Evolutionary conservation across 202 grass and related monocot genomes (phyloP).

Genomic region (Carex arenaria): DNA sequence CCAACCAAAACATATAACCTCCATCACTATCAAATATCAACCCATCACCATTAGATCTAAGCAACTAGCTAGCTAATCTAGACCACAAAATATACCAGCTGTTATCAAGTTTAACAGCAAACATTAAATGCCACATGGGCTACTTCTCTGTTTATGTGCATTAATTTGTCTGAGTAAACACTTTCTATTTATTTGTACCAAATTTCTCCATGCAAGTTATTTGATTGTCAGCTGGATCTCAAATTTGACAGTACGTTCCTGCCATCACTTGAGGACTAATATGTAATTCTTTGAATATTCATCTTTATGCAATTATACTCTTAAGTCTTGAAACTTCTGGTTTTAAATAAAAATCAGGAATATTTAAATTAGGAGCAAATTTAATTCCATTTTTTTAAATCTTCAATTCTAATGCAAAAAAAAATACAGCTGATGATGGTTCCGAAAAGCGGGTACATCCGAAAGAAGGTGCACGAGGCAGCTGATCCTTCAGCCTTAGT

Average conservation of each 20-base stretch:
- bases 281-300: not conserved
- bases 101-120: no score
- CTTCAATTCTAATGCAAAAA: not conserved
- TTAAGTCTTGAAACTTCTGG: not conserved
- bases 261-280: not conserved
- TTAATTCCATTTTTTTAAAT: not conserved
- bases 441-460: constrained; percentile 66
- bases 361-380: not conserved
- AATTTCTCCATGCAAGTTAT: not conserved
- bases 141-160: not conserved
- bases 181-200: not conserved
- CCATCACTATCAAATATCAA: no score
- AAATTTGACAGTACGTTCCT: not conserved
- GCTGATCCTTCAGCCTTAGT: not conserved
- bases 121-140: no score
- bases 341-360: not conserved
- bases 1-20: no score
- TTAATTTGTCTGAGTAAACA: not conserved
- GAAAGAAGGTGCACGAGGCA: constrained; percentile 33
- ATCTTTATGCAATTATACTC: not conserved
- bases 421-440: constrained; percentile 50
- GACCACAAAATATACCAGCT: no score
- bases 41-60: no score
- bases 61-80: no score
- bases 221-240: not conserved